phyloP scores from a whole-genome alignment of 495 filamentous ascomycete species.

The Hypoxylon crocopeplum region DNA sequence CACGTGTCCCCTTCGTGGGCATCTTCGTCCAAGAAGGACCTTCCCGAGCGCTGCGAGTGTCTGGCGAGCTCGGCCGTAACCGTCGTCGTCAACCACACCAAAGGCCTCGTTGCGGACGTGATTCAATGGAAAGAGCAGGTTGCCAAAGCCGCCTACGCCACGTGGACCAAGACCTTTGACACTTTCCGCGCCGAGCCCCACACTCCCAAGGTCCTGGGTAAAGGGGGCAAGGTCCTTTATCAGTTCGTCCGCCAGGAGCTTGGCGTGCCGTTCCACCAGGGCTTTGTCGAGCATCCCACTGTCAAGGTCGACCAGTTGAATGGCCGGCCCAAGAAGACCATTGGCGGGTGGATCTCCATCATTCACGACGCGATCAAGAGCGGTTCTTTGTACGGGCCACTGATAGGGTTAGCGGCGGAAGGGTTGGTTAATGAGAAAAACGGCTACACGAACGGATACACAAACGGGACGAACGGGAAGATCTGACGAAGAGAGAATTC shows the following conservation, averaged over 20 bases:
- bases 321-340: constrained; percentile 27
- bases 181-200: constrained; percentile 20
- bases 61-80: constrained; percentile 31
- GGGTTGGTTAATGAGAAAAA: constrained; percentile 18
- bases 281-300: constrained; percentile 52
- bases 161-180: constrained; percentile 20
- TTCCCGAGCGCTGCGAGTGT: constrained; percentile 24
- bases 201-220: constrained; percentile 23
- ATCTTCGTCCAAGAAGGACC: constrained; percentile 27
- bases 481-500: not conserved
- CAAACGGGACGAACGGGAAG: constrained; percentile 4
- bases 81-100: constrained; percentile 23
- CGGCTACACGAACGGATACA: constrained; percentile 10
- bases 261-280: constrained; percentile 52
- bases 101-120: constrained; percentile 11
- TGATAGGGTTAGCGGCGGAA: constrained; percentile 31
- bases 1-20: constrained; percentile 22
- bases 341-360: constrained; percentile 38
- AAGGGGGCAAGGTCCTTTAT: constrained; percentile 48
- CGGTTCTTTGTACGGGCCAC: constrained; percentile 32
- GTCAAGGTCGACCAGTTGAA: constrained; percentile 23
- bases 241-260: constrained; percentile 50
- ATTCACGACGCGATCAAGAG: constrained; percentile 41
- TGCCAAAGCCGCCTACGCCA: constrained; percentile 2
- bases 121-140: constrained; percentile 24